Base-by-base conservation (phyloP, 1,139 yeast genomes). In the Yamadazyma diospyri region DNA sequence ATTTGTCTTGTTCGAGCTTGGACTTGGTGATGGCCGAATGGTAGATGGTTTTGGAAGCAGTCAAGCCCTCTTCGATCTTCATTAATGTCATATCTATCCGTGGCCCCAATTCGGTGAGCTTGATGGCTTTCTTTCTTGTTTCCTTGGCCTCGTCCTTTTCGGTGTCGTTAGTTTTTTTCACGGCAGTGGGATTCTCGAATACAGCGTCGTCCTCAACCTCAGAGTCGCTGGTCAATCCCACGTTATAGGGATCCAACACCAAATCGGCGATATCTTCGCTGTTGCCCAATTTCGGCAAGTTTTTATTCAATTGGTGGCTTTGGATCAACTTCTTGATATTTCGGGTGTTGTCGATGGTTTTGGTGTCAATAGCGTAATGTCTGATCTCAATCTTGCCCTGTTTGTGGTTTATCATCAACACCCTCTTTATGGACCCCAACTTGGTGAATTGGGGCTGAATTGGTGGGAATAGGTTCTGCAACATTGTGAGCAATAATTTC, bases 401-500 rank as follows among this genome's bases (percentile, higher is more conserved):
- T 5, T 24, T 16, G 16, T 30, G 6, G 55, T 83, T 81, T 39
- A 94, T 64, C 76, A 94, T 73, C 49, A 94, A 65, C 7, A 94
- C 97, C 48, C 99, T 72, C 50, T 79, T 81, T 41, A 94, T 89
- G 1, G 82, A 67, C 26, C 71, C 64, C 19, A 92, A 81, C 43
- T 78, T 80, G 20, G 94, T 86, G 41, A 66, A 64, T 41, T 83
- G 83, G 15, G 96, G 96, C 38, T 81, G 78, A 47, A 94, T 81
- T 14, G 98, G 88, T 5, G 99, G 99, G 56, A 92, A 88, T 78
- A 92, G 78, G 61, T 88, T 88, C 58, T 92, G 98, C 62, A 94
- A 87, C 65, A 89, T 81, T 2, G 97, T 86, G 20, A 94, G 78
- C 44, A 89, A 59, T 45, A 92, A 70, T 47, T 86, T 85, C 56